phyloP scores from a whole-genome alignment of 1,284 basidiomycete species.

The Ustilago tritici region DNA sequence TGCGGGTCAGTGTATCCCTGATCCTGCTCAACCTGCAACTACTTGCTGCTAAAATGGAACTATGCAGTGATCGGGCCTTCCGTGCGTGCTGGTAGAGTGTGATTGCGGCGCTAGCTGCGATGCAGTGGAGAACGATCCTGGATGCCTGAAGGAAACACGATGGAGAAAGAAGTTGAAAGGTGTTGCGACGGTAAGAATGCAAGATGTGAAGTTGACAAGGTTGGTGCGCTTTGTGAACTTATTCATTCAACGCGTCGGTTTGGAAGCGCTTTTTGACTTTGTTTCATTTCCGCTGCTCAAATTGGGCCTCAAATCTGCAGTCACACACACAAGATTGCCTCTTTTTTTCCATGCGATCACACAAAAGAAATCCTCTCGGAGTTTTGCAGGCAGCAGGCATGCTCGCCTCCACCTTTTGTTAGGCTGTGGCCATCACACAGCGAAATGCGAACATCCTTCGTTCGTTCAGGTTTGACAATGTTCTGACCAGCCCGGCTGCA shows the following conservation, averaged over 20 bases:
- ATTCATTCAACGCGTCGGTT: constrained; percentile 13
- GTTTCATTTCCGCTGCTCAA: not conserved
- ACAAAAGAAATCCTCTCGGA: constrained; percentile 1
- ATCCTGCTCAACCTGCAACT: not conserved
- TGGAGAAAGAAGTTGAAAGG: not conserved
- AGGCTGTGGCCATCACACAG: not conserved
- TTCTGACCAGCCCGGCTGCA: too few species aligned
- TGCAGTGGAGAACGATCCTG: not conserved
- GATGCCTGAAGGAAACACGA: not conserved
- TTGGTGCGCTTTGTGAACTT: constrained; percentile 1
- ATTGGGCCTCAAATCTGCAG: constrained; percentile 6
- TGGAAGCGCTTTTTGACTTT: constrained; percentile 4
- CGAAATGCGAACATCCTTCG: not conserved
- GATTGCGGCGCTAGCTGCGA: not conserved
- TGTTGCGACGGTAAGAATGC: constrained; percentile 3
- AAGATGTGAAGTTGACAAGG: constrained; percentile 9
- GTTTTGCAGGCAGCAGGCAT: not conserved
- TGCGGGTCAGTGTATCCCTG: not conserved
- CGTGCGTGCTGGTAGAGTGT: not conserved
- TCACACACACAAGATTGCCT: not conserved
- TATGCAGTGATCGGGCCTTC: too few species aligned
- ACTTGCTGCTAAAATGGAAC: too few species aligned
- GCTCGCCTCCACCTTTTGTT: constrained; percentile 22
- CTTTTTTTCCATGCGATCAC: not conserved
- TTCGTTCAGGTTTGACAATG: too few species aligned